These are phyloP conservation scores for Parascedosporium putredinis DNA, from an alignment of 2,329 filamentous ascomycete genomes.

Conservation along the genomic window DNA sequence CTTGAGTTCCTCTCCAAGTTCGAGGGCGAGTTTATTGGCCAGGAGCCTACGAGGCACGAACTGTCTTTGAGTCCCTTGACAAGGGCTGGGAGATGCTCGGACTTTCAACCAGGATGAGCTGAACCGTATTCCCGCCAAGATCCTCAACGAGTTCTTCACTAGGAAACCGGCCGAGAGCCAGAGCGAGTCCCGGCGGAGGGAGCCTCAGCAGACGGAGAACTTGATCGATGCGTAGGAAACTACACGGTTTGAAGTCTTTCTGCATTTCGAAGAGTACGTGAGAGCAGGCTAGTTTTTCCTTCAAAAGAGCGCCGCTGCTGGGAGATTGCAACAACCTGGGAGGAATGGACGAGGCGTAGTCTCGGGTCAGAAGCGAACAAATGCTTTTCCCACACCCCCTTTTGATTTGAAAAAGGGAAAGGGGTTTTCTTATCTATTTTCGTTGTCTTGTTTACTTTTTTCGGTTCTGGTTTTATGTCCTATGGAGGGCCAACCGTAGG, in stretches of 20 bases:
- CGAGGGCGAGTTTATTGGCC: conserved; percentile 86
- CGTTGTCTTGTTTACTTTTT: neutral
- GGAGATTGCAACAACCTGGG: no score
- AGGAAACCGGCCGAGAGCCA: conserved; percentile 55
- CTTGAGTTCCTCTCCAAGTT: conserved; percentile 98
- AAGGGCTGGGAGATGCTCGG: conserved; percentile 92
- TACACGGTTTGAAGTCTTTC: neutral
- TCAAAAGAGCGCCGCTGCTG: no score
- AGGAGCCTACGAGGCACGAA: conserved; percentile 85
- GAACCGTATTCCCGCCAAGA: conserved; percentile 82
- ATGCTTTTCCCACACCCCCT: no score
- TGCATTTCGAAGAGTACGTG: neutral
- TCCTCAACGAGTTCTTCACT: conserved; percentile 75
- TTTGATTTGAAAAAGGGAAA: no score
- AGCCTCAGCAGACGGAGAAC: conserved; percentile 38
- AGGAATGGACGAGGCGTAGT: no score
- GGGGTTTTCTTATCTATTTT: neutral
- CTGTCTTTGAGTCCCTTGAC: conserved; percentile 88
- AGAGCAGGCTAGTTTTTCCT: neutral
- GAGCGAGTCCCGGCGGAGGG: conserved; percentile 39
- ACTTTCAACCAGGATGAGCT: conserved; percentile 98
- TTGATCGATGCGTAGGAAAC: conserved; percentile 46
- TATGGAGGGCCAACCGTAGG: neutral
- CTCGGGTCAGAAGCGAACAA: no score
- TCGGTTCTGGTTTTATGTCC: neutral